Percentiles rank a stretch among this genome's conserved stretches.
Conservation (phyloP, 2,329 filamentous ascomycete species). For the Penicillium oxalicum region DNA sequence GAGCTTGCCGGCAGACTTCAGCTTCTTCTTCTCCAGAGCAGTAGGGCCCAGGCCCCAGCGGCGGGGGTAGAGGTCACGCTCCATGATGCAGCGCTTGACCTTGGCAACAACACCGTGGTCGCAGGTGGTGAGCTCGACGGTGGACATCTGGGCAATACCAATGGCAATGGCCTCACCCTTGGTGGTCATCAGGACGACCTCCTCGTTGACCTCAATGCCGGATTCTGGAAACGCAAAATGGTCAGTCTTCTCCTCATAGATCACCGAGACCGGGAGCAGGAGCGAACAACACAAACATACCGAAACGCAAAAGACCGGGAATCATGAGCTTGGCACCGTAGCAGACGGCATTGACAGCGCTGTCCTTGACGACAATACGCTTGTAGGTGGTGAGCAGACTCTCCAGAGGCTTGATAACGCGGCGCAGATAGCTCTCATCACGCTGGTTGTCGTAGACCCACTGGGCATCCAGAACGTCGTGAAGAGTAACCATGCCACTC, state of each 20-base stretch:
- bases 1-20: slow-evolving; percentile 95
- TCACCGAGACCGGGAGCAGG: too few relatives aligned
- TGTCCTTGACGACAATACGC: slow-evolving; percentile 95
- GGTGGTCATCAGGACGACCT: slow-evolving; percentile 96
- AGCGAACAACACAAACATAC: slow-evolving; percentile 43
- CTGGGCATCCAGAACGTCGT: slow-evolving; percentile 93
- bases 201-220: slow-evolving; percentile 88
- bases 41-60: slow-evolving; percentile 94
- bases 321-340: slow-evolving; percentile 99
- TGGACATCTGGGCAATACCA: slow-evolving; percentile 95
- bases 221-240: slow-evolving; percentile 53
- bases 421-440: slow-evolving; percentile 86
- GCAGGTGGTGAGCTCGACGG: slow-evolving; percentile 91
- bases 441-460: slow-evolving; percentile 94
- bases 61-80: slow-evolving; percentile 93
- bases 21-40: slow-evolving; percentile 97
- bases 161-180: slow-evolving; percentile 98
- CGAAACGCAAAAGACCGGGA: slow-evolving; percentile 86
- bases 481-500: slow-evolving; percentile 82
- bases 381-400: slow-evolving; percentile 89
- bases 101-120: slow-evolving; percentile 97
- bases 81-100: slow-evolving; percentile 99
- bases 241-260: neutral
- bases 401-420: slow-evolving; percentile 87
- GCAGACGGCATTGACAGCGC: slow-evolving; percentile 92